Percentiles rank a stretch among this genome's conserved stretches.
phyloP scores from a whole-genome alignment of 257 asterid genomes.

The Dorcoceras hygrometricum region DNA sequence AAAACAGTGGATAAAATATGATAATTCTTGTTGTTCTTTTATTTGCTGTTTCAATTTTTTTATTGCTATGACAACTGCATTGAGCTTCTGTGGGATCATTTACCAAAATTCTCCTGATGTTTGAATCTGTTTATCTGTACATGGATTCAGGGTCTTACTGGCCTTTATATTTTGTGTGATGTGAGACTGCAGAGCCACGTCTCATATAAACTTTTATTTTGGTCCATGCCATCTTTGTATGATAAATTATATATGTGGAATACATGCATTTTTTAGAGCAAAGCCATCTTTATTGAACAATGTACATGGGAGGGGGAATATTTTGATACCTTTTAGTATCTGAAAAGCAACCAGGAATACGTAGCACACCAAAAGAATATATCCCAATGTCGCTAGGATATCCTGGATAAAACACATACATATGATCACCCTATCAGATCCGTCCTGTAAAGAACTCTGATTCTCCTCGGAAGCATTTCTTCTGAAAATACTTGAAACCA shows the following conservation, averaged over 20 bases:
- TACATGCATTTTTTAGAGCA: neutral
- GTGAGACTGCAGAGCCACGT: neutral
- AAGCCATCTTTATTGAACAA: neutral
- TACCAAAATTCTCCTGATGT: neutral
- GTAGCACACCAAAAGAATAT: neutral
- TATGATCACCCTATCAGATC: neutral
- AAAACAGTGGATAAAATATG: neutral
- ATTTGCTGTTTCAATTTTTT: neutral
- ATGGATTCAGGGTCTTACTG: constrained; percentile 3
- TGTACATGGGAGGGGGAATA: neutral
- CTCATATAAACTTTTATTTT: neutral
- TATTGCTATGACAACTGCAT: constrained; percentile 14
- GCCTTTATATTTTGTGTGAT: neutral
- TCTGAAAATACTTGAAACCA: neutral
- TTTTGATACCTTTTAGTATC: neutral
- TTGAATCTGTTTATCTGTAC: neutral
- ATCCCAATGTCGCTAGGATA: neutral
- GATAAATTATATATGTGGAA: no score
- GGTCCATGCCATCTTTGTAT: neutral
- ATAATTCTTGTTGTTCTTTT: neutral
- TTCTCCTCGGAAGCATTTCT: neutral
- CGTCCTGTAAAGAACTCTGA: neutral
- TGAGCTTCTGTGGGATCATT: neutral
- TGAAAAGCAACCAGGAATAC: neutral
- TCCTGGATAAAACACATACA: neutral